Percentiles rank a stretch among this genome's conserved stretches.
These are phyloP conservation scores for Arthrinium puccinioides DNA, from an alignment of 2,329 filamentous ascomycete genomes.

Conservation along the genomic window DNA sequence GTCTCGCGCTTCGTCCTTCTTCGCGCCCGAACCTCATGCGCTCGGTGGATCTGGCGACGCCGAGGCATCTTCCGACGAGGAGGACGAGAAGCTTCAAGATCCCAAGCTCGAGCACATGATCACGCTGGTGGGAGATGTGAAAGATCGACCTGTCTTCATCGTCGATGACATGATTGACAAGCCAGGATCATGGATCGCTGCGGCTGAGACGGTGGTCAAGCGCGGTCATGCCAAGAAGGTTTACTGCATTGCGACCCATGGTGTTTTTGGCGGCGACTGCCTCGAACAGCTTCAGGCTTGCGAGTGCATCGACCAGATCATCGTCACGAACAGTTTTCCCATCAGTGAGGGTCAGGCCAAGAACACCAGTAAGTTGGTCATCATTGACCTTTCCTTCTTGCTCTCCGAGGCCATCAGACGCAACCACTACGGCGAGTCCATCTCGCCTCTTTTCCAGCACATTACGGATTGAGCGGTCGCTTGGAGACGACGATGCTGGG, in stretches of 20 bases:
- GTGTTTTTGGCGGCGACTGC: conserved; percentile 84
- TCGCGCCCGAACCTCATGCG: conserved; percentile 62
- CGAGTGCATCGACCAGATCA: conserved; percentile 86
- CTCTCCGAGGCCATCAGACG: conserved; percentile 88
- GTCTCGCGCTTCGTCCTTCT: conserved; percentile 74
- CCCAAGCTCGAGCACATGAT: conserved; percentile 87
- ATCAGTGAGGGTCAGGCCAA: conserved; percentile 68
- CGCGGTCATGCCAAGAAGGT: conserved; percentile 85
- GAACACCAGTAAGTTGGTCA: conserved; percentile 72
- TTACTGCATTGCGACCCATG: conserved; percentile 96
- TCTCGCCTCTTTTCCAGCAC: conserved; percentile 63
- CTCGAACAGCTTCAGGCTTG: conserved; percentile 86
- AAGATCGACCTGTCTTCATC: conserved; percentile 80
- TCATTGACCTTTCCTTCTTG: conserved; percentile 82
- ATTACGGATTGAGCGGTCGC: conserved; percentile 43
- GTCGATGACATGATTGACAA: conserved; percentile 99
- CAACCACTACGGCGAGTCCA: conserved; percentile 92
- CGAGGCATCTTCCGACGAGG: conserved; percentile 78
- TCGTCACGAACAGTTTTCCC: conserved; percentile 96
- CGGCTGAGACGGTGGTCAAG: conserved; percentile 94
- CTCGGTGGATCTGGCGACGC: conserved; percentile 82
- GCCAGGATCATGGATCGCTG: conserved; percentile 92
- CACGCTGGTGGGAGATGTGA: conserved; percentile 93
- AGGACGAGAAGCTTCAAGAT: conserved; percentile 81
- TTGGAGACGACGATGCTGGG: too few species aligned